Percentiles rank a stretch among this genome's conserved stretches.
These are phyloP conservation scores for Bassia scoparia DNA, from an alignment of 148 eudicot genomes.

Conservation along the genomic window DNA sequence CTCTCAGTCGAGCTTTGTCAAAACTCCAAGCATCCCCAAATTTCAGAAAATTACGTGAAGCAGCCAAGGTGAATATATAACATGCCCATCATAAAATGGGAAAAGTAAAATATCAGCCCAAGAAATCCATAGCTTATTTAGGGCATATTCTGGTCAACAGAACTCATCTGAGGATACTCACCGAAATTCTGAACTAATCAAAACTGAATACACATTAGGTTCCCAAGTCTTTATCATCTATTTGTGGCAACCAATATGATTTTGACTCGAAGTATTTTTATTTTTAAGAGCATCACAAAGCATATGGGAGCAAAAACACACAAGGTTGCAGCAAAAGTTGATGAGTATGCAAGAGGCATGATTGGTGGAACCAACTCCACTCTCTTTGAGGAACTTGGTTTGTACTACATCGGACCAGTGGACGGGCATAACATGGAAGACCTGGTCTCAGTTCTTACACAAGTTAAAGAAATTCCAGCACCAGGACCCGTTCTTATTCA, in stretches of 20 bases:
- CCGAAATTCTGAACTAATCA: no score
- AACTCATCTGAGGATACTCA: no score
- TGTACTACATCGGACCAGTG: slow-evolving; percentile 74
- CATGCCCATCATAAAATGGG: no score
- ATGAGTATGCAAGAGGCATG: slow-evolving; percentile 67
- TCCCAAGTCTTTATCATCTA: background rate
- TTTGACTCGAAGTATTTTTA: slow-evolving; percentile 13
- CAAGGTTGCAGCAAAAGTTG: slow-evolving; percentile 59
- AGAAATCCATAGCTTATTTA: no score
- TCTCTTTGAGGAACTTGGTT: slow-evolving; percentile 66
- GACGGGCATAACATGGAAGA: slow-evolving; percentile 70
- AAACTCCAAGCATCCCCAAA: slow-evolving; percentile 55
- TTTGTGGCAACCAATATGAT: background rate
- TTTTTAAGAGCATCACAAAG: slow-evolving; percentile 50
- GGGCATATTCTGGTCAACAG: no score
- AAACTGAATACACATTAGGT: no score
- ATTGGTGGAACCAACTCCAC: slow-evolving; percentile 46
- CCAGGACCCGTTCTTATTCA: slow-evolving; percentile 73
- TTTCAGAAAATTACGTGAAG: slow-evolving; percentile 62
- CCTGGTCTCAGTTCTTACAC: slow-evolving; percentile 45
- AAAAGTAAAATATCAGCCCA: no score
- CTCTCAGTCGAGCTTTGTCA: slow-evolving; percentile 57
- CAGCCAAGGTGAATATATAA: slow-evolving; percentile 59
- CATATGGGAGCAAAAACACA: slow-evolving; percentile 63
- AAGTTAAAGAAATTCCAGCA: slow-evolving; percentile 62